phyloP scores from a whole-genome alignment of 129 eudicot species.

The Dittrichia graveolens region DNA sequence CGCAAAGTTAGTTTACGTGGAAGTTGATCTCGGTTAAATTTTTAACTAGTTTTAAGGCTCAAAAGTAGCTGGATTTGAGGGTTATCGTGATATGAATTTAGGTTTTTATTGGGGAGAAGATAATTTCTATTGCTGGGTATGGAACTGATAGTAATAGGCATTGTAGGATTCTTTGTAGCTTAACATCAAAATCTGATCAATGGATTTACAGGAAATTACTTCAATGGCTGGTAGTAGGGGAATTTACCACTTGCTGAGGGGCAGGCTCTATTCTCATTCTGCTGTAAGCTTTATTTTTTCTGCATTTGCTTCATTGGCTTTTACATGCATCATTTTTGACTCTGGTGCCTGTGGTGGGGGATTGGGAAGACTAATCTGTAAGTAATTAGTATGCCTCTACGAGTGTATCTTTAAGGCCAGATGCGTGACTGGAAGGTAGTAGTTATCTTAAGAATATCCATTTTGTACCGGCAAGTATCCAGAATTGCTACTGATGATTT shows the following conservation, averaged over 20 bases:
- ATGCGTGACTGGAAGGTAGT: constrained; percentile 9
- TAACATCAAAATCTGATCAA: constrained; percentile 15
- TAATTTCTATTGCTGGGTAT: background rate
- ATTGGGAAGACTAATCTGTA: background rate
- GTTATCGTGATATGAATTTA: background rate
- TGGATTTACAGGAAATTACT: constrained; percentile 40
- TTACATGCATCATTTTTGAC: constrained; percentile 6
- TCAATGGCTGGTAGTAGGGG: constrained; percentile 74
- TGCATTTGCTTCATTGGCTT: background rate
- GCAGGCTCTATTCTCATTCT: constrained; percentile 56
- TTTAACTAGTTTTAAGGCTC: constrained; percentile 14
- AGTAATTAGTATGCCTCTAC: constrained; percentile 15
- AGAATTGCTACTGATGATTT: background rate
- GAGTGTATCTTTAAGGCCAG: constrained; percentile 6
- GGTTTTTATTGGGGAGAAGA: constrained; percentile 1
- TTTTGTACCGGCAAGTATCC: background rate
- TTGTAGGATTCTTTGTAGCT: background rate
- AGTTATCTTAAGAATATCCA: constrained; percentile 8
- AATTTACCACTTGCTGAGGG: constrained; percentile 67
- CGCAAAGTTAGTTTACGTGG: constrained; percentile 15
- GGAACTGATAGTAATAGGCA: background rate
- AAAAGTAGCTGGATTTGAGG: constrained; percentile 17
- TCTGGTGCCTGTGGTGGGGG: background rate
- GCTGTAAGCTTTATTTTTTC: constrained; percentile 50
- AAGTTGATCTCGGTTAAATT: background rate